phyloP scores from a whole-genome alignment of 1,284 basidiomycete genomes.

The Amylostereum areolatum region DNA sequence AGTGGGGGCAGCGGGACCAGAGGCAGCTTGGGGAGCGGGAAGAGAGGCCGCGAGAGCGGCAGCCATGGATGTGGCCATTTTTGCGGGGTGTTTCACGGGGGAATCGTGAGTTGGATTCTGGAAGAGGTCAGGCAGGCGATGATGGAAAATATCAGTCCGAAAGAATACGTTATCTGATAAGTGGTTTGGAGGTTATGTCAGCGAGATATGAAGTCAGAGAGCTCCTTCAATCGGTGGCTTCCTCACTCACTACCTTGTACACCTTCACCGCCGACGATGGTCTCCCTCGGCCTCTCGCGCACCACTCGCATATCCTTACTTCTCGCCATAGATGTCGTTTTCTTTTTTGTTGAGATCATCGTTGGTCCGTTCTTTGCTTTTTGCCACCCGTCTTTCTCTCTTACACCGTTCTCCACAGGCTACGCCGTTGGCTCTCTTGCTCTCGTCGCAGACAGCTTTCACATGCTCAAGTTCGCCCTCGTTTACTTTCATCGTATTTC shows the following conservation, averaged over 20 bases:
- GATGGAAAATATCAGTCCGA: too few species aligned
- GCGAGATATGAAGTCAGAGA: too few species aligned
- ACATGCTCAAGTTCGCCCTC: slow-evolving; percentile 86
- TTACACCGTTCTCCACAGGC: slow-evolving; percentile 38
- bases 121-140: not conserved
- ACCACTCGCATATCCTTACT: slow-evolving; percentile 76
- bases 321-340: slow-evolving; percentile 80
- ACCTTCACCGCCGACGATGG: slow-evolving; percentile 2
- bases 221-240: too few species aligned
- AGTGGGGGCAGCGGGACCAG: slow-evolving; percentile 54
- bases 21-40: slow-evolving; percentile 56
- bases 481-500: slow-evolving; percentile 3
- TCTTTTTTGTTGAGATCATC: slow-evolving; percentile 92
- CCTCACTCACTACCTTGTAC: not conserved
- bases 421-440: slow-evolving; percentile 94
- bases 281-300: slow-evolving; percentile 47
- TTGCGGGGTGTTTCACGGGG: not conserved
- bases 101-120: not conserved
- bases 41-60: slow-evolving; percentile 81
- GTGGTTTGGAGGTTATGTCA: too few species aligned
- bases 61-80: slow-evolving; percentile 77
- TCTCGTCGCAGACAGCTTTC: slow-evolving; percentile 95
- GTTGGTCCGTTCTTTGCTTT: slow-evolving; percentile 45
- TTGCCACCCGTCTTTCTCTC: slow-evolving; percentile 1
- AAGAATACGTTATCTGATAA: too few species aligned